Evolutionary conservation across 2,329 filamentous ascomycete genomes (phyloP).

Genomic region (Sporothrix mexicana): DNA sequence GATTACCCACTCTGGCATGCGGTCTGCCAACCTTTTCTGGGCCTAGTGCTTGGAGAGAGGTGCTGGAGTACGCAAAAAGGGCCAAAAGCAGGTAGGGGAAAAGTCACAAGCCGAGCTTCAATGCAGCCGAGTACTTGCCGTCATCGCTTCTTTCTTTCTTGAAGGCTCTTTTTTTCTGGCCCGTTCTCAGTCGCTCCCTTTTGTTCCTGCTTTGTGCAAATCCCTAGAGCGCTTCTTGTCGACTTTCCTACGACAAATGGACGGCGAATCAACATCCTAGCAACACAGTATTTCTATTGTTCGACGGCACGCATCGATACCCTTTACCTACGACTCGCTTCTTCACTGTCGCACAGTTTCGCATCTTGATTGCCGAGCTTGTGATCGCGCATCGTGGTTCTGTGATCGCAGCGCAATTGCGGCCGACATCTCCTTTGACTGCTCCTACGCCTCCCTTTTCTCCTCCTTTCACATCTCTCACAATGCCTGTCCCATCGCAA

Average conservation of each 20-base stretch:
- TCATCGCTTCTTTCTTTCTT: slow-evolving; percentile 24
- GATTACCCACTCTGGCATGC: neutral
- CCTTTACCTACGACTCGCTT: neutral
- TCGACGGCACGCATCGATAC: neutral
- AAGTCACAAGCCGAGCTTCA: slow-evolving; percentile 35
- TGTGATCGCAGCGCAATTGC: neutral
- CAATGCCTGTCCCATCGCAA: slow-evolving; percentile 26
- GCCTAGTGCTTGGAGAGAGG: slow-evolving; percentile 19
- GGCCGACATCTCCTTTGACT: neutral
- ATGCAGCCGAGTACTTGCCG: slow-evolving; percentile 29
- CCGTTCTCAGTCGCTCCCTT: slow-evolving; percentile 18
- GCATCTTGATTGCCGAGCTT: slow-evolving; percentile 17
- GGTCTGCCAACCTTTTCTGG: slow-evolving; percentile 21
- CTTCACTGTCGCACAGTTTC: neutral
- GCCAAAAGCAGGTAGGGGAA: neutral
- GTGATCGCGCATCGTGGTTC: slow-evolving; percentile 16
- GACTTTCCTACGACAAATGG: neutral
- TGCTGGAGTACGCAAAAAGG: neutral
- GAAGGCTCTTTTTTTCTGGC: neutral
- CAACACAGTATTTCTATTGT: neutral
- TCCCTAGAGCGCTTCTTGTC: neutral
- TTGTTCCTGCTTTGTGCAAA: neutral
- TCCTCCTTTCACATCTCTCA: neutral
- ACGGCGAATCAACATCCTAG: slow-evolving; percentile 11
- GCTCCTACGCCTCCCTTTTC: neutral